Conservation (phyloP, 176 grass and related monocot genomes). For the Pharus latifolius region DNA sequence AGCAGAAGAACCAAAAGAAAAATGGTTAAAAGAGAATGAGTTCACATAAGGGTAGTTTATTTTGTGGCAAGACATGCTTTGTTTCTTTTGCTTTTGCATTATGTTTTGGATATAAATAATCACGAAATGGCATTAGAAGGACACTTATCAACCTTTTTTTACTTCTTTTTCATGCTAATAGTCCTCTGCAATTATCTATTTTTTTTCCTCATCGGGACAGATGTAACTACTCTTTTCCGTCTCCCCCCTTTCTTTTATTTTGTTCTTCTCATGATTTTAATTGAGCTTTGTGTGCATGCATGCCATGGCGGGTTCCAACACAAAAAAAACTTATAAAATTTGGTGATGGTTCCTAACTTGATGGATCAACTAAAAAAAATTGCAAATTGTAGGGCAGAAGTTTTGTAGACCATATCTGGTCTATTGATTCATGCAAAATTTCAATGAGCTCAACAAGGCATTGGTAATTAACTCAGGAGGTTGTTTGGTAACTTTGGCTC, state of each 20-base stretch:
- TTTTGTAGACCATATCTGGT: too few species aligned
- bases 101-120: not conserved
- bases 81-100: too few species aligned
- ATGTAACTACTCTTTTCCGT: not conserved
- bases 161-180: not conserved
- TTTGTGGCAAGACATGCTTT: not conserved
- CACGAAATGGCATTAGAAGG: not conserved
- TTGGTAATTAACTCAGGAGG: too few species aligned
- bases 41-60: not conserved
- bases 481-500: too few species aligned
- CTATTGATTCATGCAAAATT: too few species aligned
- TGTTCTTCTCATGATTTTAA: not conserved
- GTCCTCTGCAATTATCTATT: not conserved
- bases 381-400: too few species aligned
- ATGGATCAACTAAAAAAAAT: too few species aligned
- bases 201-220: not conserved
- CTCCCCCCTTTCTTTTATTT: not conserved
- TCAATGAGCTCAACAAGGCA: too few species aligned
- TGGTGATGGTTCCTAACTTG: too few species aligned
- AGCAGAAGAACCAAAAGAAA: not conserved
- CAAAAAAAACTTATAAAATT: too few species aligned
- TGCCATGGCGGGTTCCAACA: not conserved
- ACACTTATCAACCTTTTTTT: not conserved
- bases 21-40: too few species aligned
- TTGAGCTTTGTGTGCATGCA: not conserved